Evolutionary conservation across 495 filamentous ascomycete genomes (phyloP).

Genomic region (Staphylotrichum tortipilum): DNA sequence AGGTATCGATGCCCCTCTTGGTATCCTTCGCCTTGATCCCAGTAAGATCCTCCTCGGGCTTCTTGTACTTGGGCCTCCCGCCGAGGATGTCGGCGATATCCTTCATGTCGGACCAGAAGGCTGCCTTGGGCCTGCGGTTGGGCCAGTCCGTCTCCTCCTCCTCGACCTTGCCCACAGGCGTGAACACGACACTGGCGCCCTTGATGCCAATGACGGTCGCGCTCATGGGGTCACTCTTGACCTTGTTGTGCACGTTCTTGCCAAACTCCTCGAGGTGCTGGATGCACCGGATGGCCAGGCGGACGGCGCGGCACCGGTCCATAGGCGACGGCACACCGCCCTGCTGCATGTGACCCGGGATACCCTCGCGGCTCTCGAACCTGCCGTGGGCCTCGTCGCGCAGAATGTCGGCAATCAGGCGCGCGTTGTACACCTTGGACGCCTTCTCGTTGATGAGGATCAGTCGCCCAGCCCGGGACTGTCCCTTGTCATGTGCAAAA

Average conservation of each 20-base stretch:
- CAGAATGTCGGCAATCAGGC: slow-evolving; percentile 92
- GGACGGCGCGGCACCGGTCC: slow-evolving; percentile 88
- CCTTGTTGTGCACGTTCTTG: slow-evolving; percentile 54
- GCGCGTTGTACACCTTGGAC: slow-evolving; percentile 80
- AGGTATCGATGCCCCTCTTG: slow-evolving; percentile 37
- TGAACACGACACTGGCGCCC: slow-evolving; percentile 81
- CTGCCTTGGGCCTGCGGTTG: slow-evolving; percentile 71
- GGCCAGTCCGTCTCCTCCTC: slow-evolving; percentile 87
- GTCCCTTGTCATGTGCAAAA: slow-evolving; percentile 79
- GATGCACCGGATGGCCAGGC: slow-evolving; percentile 85
- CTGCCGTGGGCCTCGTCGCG: slow-evolving; percentile 83
- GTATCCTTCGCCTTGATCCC: slow-evolving; percentile 46
- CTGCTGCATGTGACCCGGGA: slow-evolving; percentile 96
- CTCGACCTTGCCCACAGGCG: slow-evolving; percentile 65
- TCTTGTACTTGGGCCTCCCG: slow-evolving; percentile 50
- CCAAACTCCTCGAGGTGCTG: slow-evolving; percentile 77
- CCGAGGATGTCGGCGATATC: slow-evolving; percentile 75
- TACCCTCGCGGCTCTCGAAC: slow-evolving; percentile 87
- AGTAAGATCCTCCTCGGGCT: slow-evolving; percentile 34
- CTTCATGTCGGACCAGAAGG: slow-evolving; percentile 79
- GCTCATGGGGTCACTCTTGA: slow-evolving; percentile 61
- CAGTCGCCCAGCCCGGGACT: slow-evolving; percentile 84
- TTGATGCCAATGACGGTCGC: slow-evolving; percentile 83
- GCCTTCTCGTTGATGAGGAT: slow-evolving; percentile 93
- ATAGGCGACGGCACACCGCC: slow-evolving; percentile 89